Base-by-base conservation (phyloP, 1,139 yeast species). In the Taiozyma sp. region DNA sequence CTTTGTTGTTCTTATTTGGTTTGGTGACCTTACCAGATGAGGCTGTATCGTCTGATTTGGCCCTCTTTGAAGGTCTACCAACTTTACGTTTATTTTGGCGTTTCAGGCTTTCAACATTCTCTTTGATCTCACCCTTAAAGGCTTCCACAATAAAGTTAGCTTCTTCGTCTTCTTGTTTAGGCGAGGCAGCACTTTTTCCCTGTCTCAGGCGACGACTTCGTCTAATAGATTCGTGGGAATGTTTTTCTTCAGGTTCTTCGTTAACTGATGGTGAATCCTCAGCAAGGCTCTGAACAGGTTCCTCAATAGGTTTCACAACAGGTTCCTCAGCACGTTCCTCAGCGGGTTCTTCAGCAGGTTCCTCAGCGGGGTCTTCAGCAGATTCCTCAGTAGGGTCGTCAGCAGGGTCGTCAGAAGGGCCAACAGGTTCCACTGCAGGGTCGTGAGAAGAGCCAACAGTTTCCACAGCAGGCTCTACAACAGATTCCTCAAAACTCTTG, bases 61-160 rank as follows among this genome's bases (percentile, higher is more conserved):
- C 42, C 43, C 35, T 49, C 49, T 40, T 53, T 6, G 47, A 26
- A 16, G 50, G 45, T 8, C 42, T 40, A 13, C 41, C 24, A 4
- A 13, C n/a, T 37, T 32, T 32, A 14, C 24, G 24, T 19, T 21
- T 19, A 19, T 19, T 37, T 37, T 16, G 24, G 16, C 21, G 21
- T 11, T 19, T 37, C 10, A 19, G 16, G 11, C 10, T 37, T 19
- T 19, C 41, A 37, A 7, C 6, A 19, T 11, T 8, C 16, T 37
- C 41, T 16, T 16, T 19, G 14, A 37, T 10, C 41, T 37, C 41
- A 9, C 19, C 24, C 10, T 37, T 19, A 13, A 37, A 19, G 8
- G 24, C 14, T 10, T 37, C 24, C 13, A 21, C 10, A 5, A 21
- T 19, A 5, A 19, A 24, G 6, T 37, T 37, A 13, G 24, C 13